Base-by-base conservation (phyloP, 495 filamentous ascomycete genomes). In the Cryomyces minteri region DNA sequence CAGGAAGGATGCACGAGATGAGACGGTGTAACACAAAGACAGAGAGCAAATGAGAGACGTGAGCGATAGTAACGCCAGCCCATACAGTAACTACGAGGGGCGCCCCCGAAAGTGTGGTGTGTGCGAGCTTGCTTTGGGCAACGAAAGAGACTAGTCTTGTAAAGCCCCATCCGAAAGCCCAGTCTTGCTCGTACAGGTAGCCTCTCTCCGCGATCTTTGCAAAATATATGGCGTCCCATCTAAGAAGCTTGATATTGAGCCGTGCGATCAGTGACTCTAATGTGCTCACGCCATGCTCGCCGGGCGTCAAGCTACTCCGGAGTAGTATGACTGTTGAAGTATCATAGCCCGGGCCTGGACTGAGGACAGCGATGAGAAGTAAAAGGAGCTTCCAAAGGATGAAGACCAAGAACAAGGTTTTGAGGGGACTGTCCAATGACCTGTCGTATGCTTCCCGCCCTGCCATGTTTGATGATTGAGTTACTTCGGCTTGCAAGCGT, bases 141-240 rank as follows among this genome's bases (percentile, higher is more conserved):
- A 76, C 45, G 12, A 56, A 47, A 5, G 54, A 48, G 31, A 86
- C 58, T 33, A 74, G 43, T 40, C 66, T 61, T 4, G 79, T 70
- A 48, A 79, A 75, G 1, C 75, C 76, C 59, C 68, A 74, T 18
- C 85, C 80, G 65, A 94, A 98, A 1, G 92, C 90, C 87, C 88
- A 96, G 63, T 95, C 86, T 63, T 98, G 92, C 62, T 98, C 90
- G 62, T 80, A 88, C 7, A 78, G 43, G 49, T 95, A 86, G 25
- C 85, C 87, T 32, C 77, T 66, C 45, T 70, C 65, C 0, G 85
- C 77, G 39, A 67, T 60, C 45, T 77, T 72, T 32, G 79, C 64
- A 54, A 83, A 96, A 58, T 94, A 96, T 44, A 98, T 77, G 33
- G 82, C 79, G 56, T 98, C 90, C 90, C 90, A 98, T 61, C 88